phyloP scores from a whole-genome alignment of 805 yeast genomes.

The Nakazawaea siamensis region DNA sequence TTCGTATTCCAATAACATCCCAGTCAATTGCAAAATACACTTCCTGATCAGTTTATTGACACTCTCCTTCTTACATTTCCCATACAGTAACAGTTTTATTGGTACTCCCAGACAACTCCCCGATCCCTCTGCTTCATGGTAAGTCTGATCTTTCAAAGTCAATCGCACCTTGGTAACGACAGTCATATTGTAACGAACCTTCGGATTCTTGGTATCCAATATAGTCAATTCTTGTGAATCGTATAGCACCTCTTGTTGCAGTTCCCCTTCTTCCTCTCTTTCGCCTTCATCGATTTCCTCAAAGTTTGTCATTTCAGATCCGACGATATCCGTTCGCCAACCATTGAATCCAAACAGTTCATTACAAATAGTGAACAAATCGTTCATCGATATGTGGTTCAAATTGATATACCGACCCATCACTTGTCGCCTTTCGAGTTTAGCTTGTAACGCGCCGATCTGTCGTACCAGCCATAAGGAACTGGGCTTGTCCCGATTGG shows the following conservation, averaged over 20 bases:
- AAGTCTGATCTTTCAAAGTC: slow-evolving; percentile 35
- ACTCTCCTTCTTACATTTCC: slow-evolving; percentile 39
- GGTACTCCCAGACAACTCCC: slow-evolving; percentile 29
- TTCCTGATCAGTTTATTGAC: slow-evolving; percentile 34
- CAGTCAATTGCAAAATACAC: slow-evolving; percentile 30
- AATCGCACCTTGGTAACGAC: slow-evolving; percentile 26
- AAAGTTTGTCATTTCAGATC: slow-evolving; percentile 11
- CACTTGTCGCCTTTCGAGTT: background rate
- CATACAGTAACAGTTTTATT: slow-evolving; percentile 24
- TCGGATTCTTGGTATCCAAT: background rate
- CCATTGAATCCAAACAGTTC: slow-evolving; percentile 43
- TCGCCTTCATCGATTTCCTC: slow-evolving; percentile 12
- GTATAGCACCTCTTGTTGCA: slow-evolving; percentile 8
- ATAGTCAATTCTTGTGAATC: slow-evolving; percentile 4
- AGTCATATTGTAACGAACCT: slow-evolving; percentile 14
- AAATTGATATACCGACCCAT: background rate
- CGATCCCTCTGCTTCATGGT: slow-evolving; percentile 26
- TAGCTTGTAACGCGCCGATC: slow-evolving; percentile 6
- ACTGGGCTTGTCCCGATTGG: slow-evolving; percentile 4
- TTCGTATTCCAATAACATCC: slow-evolving; percentile 20
- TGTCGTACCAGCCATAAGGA: slow-evolving; percentile 7
- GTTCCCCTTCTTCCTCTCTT: slow-evolving; percentile 10
- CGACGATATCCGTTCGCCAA: slow-evolving; percentile 35
- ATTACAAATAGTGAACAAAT: slow-evolving; percentile 31
- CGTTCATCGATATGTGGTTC: slow-evolving; percentile 12